Evolutionary conservation across 1,139 yeast genomes (phyloP), one percentile per base, ranked within the genome.

Genomic region (Entelexis paramagnoliae): DNA sequence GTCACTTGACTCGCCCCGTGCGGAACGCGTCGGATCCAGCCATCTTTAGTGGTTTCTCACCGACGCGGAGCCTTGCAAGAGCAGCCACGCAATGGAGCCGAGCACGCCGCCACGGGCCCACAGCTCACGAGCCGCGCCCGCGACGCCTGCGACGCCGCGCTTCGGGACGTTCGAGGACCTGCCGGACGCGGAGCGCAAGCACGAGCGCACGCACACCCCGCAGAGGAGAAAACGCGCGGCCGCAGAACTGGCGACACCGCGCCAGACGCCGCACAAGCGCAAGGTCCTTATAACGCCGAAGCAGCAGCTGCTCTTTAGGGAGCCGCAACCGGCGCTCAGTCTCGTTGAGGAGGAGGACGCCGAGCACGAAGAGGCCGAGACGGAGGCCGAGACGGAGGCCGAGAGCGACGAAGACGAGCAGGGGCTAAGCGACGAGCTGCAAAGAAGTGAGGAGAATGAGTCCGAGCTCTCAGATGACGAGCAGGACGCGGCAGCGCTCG

Each of bases 71-170:
- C 20, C 17, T n/a, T 4, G 14, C 20, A n/a, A n/a, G 13, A 14
- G 14, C 14, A 7, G 16, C 19, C 26, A 4, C 20, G 36, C 8
- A 30, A 51, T 47, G 45, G 57, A 46, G 45, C 58, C 58, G 16
- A 38, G 55, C 28, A 66, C 70, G 7, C 70, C 70, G 36, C 68
- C 57, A 39, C 57, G 55, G 50, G 49, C 44, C 49, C 36, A 55
- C 36, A 47, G 54, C 45, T 47, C 49, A 32, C 41, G 58, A 47
- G 50, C 56, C 53, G 38, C 55, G 50, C 50, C 59, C 10, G 57
- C 59, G 51, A 66, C 69, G 22, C 71, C 71, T 2, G 60, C 63
- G 7, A 68, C 71, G 10, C 71, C 71, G 13, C 60, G 68, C 22
- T 64, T 58, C 53, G 70, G 66, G 10, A 66, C 69, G 13, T 59